These are phyloP conservation scores for Ailanthus altissimus DNA, from an alignment of 345 rosid species.

Conservation along the genomic window DNA sequence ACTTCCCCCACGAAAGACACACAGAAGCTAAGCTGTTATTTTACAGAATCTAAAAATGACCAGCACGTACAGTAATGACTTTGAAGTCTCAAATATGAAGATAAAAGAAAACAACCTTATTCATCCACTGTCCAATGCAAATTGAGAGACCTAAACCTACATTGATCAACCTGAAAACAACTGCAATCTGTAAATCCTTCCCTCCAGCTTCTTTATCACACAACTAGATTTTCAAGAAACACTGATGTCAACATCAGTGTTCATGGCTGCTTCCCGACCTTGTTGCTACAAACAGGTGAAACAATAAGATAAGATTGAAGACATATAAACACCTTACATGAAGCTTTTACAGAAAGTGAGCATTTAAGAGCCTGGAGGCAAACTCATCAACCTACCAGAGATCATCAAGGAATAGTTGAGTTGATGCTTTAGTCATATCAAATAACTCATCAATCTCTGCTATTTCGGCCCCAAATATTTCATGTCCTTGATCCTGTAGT, in stretches of 20 bases:
- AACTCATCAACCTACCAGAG: conserved; percentile 15
- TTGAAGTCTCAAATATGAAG: neutral
- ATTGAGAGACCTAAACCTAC: neutral
- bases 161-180: neutral
- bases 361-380: neutral
- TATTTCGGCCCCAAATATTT: neutral
- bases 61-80: neutral
- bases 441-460: conserved; percentile 8
- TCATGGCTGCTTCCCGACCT: neutral
- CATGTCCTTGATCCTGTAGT: conserved; percentile 7
- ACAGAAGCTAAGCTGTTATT: neutral
- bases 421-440: neutral
- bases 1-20: neutral
- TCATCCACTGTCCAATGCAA: neutral
- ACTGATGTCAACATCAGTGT: neutral
- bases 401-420: conserved; percentile 6
- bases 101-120: neutral
- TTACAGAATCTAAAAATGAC: neutral
- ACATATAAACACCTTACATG: neutral
- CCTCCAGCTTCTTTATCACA: neutral
- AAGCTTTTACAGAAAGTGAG: neutral
- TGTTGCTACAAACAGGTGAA: neutral
- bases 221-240: neutral
- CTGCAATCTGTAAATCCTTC: neutral
- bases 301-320: neutral